A percentile compares a stretch with the other conserved stretches of the same genome.
phyloP scores from a whole-genome alignment of 208 protist species.

The Crithidia expoeki region DNA sequence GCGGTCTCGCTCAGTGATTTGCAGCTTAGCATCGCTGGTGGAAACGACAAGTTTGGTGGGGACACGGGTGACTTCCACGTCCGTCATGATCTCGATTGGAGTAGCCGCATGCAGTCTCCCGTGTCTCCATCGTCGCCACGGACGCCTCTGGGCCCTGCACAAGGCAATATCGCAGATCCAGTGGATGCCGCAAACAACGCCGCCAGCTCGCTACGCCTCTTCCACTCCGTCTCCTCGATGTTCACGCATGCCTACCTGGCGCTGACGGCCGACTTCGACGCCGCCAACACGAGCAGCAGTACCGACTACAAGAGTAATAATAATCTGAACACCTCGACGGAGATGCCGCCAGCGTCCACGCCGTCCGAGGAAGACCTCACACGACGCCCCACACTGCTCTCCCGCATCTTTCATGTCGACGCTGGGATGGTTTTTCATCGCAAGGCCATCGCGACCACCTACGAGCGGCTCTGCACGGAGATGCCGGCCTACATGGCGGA shows the following conservation, averaged over 20 bases:
- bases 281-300: background rate
- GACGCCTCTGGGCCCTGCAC: constrained; percentile 29
- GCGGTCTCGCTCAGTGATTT: constrained; percentile 74
- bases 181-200: constrained; percentile 81
- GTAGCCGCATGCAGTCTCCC: constrained; percentile 19
- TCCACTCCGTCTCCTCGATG: constrained; percentile 67
- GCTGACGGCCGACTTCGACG: constrained; percentile 51
- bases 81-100: constrained; percentile 5
- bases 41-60: background rate
- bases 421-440: constrained; percentile 56
- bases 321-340: background rate
- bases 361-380: constrained; percentile 57
- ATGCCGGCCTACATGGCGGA: constrained; percentile 43
- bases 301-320: too few species aligned
- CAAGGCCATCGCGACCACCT: constrained; percentile 49
- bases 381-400: constrained; percentile 78
- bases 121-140: constrained; percentile 34
- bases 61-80: constrained; percentile 16
- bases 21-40: background rate
- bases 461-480: constrained; percentile 38
- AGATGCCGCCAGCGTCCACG: constrained; percentile 15
- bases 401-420: constrained; percentile 84
- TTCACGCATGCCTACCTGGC: constrained; percentile 78
- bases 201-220: constrained; percentile 77
- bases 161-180: constrained; percentile 77